Conservation (phyloP, 1,284 basidiomycete genomes). For the Ceratobasidium sp. region DNA sequence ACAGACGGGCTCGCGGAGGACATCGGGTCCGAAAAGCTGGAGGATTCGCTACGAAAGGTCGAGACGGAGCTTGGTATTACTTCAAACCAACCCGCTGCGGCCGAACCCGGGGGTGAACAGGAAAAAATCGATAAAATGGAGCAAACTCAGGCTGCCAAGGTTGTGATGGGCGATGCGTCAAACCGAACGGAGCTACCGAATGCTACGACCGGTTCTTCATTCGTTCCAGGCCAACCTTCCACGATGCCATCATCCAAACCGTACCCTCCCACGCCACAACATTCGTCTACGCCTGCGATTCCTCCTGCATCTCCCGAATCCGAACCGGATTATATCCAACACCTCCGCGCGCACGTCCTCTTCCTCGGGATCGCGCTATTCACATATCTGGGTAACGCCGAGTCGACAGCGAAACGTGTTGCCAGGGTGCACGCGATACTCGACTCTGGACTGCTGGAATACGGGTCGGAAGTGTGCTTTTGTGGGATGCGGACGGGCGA, state of each 20-base stretch:
- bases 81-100: neutral
- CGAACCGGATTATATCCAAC: conserved; percentile 22
- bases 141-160: neutral
- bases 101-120: neutral
- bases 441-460: conserved; percentile 22
- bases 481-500: conserved; percentile 9
- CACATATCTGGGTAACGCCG: conserved; percentile 25
- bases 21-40: conserved; percentile 22
- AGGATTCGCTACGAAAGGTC: neutral
- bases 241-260: neutral
- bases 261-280: conserved; percentile 28
- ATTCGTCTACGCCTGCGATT: conserved; percentile 9
- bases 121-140: neutral
- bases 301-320: neutral
- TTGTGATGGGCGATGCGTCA: conserved; percentile 17
- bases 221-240: neutral
- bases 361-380: conserved; percentile 35
- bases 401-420: conserved; percentile 24
- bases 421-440: conserved; percentile 21
- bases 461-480: conserved; percentile 16
- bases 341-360: conserved; percentile 30
- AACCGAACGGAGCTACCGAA: neutral
- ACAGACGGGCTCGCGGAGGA: conserved; percentile 10
- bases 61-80: conserved; percentile 24
- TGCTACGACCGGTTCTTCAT: neutral